phyloP scores from a whole-genome alignment of 768 basidiomycete species.

The Auricularia heimuer region DNA sequence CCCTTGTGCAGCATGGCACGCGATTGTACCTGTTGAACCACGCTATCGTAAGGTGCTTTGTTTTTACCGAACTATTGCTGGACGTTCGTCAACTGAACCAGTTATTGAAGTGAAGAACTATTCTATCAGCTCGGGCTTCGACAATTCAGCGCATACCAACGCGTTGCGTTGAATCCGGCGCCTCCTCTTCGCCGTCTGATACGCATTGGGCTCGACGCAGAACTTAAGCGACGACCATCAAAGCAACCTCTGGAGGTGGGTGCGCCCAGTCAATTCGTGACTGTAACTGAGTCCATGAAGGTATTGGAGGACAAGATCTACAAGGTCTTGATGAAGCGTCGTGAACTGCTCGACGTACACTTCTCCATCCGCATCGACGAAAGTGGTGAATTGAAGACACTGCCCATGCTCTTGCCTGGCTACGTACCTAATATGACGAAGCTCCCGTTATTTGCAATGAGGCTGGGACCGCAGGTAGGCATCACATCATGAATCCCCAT shows the following conservation, averaged over 20 bases:
- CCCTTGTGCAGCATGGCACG: constrained; percentile 78
- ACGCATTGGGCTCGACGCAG: constrained; percentile 67
- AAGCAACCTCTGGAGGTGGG: not conserved
- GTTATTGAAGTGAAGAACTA: constrained; percentile 63
- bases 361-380: constrained; percentile 68
- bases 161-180: constrained; percentile 73
- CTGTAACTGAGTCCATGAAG: not conserved
- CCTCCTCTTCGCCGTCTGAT: constrained; percentile 63
- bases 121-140: constrained; percentile 90
- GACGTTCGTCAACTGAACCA: too few species aligned
- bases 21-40: constrained; percentile 88
- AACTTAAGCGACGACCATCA: constrained; percentile 15
- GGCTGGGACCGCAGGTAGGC: constrained; percentile 79
- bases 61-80: not conserved
- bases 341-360: constrained; percentile 88
- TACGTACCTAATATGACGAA: constrained; percentile 89
- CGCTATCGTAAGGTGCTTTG: constrained; percentile 65
- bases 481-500: constrained; percentile 6
- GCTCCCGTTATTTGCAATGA: constrained; percentile 80
- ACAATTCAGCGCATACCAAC: constrained; percentile 78
- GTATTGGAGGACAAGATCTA: constrained; percentile 31
- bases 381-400: constrained; percentile 55
- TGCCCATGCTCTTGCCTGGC: constrained; percentile 77
- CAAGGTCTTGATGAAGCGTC: constrained; percentile 44
- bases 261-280: not conserved